Evolutionary conservation across 2,329 filamentous ascomycete genomes (phyloP), one percentile per base, ranked within the genome.

Genomic region (Grosmannia serpens): DNA sequence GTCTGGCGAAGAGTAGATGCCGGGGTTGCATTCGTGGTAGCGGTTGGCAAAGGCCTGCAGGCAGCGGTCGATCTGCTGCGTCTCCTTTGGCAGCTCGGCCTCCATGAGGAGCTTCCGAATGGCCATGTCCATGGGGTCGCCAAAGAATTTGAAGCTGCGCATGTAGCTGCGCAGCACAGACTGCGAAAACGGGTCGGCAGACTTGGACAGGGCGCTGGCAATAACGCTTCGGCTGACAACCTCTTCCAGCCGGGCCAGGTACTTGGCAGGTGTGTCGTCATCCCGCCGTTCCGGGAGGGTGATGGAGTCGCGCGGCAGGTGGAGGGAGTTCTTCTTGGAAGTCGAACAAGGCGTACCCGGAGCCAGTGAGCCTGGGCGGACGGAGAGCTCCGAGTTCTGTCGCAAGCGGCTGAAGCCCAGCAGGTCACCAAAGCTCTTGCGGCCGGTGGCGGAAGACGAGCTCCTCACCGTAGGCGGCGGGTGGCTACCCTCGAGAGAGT

Each of bases 21-120:
- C 92, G 2, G 94, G 94, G 66, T 99, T 99, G 73, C 94, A 99
- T 71, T 99, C 94, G 68, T 97, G 89, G 70, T 99, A 99, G 60
- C 94, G 84, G 69, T 99, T 94, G 0, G 94, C 90, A 73, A 99
- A 97, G 2, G 91, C 88, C 69, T 96, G 90, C 41, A 99, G 75
- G 58, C 94, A 94, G 56, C 94, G 83, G 71, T 99, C 94, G 63
- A 99, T 97, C 67, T 99, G 94, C 71, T 99, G 94, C 0, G 94
- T 97, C 74, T 99, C 94, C 66, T 95, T 96, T 4, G 94, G 94
- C 35, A 99, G 74, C 70, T 97, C 92, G 3, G 94, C 91, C 69
- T 96, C 91, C 88, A 97, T 96, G 58, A 99, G 78, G 54, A 99
- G 80, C 70, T 97, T 97, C 44, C 94, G 85, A 63, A 97, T 86